Conservation (phyloP, 768 basidiomycete genomes). For the Tricholoma furcatifolium region DNA sequence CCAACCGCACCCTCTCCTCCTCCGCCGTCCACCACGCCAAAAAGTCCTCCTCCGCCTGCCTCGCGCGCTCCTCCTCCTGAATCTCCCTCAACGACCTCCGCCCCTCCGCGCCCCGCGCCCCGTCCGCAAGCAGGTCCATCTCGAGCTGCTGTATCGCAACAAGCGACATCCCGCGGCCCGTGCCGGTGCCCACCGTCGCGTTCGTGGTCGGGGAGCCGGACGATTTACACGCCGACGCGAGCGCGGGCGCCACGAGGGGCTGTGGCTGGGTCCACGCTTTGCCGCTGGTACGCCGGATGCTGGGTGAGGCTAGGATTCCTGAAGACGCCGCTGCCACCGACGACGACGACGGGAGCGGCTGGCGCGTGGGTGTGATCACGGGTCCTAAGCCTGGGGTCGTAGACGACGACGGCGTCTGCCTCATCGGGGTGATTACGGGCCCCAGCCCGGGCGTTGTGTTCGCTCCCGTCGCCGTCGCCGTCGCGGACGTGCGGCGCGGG, state of each 20-base stretch:
- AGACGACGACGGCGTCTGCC: slow-evolving; percentile 34
- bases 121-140: slow-evolving; percentile 44
- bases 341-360: slow-evolving; percentile 35
- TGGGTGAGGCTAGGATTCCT: not conserved
- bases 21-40: slow-evolving; percentile 88
- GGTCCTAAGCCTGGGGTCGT: slow-evolving; percentile 7
- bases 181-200: slow-evolving; percentile 34
- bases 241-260: too few species aligned
- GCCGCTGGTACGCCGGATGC: slow-evolving; percentile 22
- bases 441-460: slow-evolving; percentile 52
- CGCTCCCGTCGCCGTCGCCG: too few species aligned
- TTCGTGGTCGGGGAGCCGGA: too few species aligned
- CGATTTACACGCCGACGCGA: too few species aligned
- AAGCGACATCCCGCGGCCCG: too few species aligned
- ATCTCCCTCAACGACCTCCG: slow-evolving; percentile 76
- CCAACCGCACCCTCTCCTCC: slow-evolving; percentile 64
- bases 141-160: slow-evolving; percentile 84
- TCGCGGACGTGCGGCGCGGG: slow-evolving; percentile 21
- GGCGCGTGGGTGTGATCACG: slow-evolving; percentile 39
- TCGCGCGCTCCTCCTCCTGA: slow-evolving; percentile 76
- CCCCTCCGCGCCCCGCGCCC: slow-evolving; percentile 36
- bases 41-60: slow-evolving; percentile 74
- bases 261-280: slow-evolving; percentile 57
- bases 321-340: too few species aligned
- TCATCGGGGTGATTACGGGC: slow-evolving; percentile 62